Conservation (phyloP, 768 basidiomycete species). For the Leccinellum albellum region DNA sequence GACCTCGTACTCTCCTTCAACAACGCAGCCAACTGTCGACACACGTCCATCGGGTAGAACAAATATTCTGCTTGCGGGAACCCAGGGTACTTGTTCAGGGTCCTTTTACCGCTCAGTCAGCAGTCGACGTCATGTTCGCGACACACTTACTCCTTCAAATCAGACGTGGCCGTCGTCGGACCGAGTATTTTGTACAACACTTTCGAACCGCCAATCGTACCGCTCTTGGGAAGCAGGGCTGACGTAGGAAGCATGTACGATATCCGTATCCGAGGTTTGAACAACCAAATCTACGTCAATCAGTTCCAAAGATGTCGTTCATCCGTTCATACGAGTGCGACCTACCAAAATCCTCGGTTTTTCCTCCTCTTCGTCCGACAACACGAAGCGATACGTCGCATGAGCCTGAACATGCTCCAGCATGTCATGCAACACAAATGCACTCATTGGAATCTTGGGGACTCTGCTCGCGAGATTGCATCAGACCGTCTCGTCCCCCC, state of each 20-base stretch:
- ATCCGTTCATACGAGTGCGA: neutral
- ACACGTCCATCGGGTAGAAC: conserved; percentile 76
- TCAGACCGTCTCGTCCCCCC: neutral
- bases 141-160: conserved; percentile 26
- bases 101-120: conserved; percentile 31
- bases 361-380: conserved; percentile 85
- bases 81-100: conserved; percentile 68
- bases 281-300: conserved; percentile 76
- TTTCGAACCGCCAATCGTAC: conserved; percentile 69
- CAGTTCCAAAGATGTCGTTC: neutral
- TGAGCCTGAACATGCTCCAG: conserved; percentile 87
- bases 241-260: conserved; percentile 61
- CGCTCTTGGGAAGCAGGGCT: conserved; percentile 57
- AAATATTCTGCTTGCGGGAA: conserved; percentile 89
- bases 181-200: conserved; percentile 80
- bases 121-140: neutral
- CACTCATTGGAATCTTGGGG: conserved; percentile 60
- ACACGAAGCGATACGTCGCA: conserved; percentile 87
- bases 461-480: conserved; percentile 25
- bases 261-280: conserved; percentile 84
- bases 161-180: conserved; percentile 44
- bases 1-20: conserved; percentile 74
- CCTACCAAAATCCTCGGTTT: conserved; percentile 74
- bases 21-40: conserved; percentile 62
- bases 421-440: conserved; percentile 92